Evolutionary conservation across 805 yeast species (phyloP).

Genomic region (Cephaloascus fragrans): DNA sequence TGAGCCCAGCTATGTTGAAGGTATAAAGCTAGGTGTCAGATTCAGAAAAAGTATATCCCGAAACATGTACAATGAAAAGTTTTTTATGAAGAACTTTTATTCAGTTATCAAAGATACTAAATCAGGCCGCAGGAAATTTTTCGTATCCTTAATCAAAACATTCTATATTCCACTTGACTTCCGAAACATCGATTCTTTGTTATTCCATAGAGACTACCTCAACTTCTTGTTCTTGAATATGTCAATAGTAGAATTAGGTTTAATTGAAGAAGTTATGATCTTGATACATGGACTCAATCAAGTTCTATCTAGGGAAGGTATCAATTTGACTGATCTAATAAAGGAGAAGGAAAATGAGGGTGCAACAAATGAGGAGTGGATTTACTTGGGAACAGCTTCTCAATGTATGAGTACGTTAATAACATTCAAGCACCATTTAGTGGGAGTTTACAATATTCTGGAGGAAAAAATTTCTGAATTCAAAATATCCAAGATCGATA

Average conservation of each 20-base stretch:
- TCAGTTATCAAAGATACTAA: constrained; percentile 28
- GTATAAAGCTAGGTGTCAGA: constrained; percentile 42
- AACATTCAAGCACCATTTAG: constrained; percentile 12
- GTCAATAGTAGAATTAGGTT: constrained; percentile 22
- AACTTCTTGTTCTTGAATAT: constrained; percentile 26
- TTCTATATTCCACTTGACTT: constrained; percentile 15
- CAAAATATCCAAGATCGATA: constrained; percentile 17
- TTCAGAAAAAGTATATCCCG: constrained; percentile 23
- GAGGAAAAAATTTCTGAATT: constrained; percentile 15
- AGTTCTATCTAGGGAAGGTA: constrained; percentile 29
- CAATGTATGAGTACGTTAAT: constrained; percentile 7
- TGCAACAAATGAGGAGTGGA: constrained; percentile 2
- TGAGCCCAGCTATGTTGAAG: constrained; percentile 56
- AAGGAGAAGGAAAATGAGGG: constrained; percentile 6
- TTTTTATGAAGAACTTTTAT: constrained; percentile 30
- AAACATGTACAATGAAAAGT: constrained; percentile 15
- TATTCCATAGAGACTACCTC: constrained; percentile 11
- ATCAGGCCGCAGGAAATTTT: constrained; percentile 31
- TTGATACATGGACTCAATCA: constrained; percentile 35
- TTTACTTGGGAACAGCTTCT: constrained; percentile 1
- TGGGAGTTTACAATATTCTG: constrained; percentile 11
- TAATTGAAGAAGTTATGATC: constrained; percentile 42
- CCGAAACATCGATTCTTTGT: constrained; percentile 6
- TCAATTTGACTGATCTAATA: constrained; percentile 17
- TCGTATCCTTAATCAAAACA: constrained; percentile 19